A percentile compares a stretch with the other conserved stretches of the same genome.
phyloP scores from a whole-genome alignment of 2,329 filamentous ascomycete species.

The Aspergillus felis region DNA sequence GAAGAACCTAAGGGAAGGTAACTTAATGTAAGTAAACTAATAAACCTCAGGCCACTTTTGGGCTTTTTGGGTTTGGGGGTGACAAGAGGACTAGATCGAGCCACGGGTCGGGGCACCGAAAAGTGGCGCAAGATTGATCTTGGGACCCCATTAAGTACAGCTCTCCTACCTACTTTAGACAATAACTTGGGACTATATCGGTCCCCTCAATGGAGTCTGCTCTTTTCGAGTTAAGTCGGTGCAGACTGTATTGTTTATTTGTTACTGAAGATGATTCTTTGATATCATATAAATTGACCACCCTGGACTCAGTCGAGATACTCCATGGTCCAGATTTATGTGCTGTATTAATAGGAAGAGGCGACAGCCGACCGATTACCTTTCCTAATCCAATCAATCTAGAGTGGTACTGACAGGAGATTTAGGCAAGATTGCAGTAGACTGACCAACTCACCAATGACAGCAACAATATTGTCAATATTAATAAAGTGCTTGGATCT shows the following conservation, averaged over 20 bases:
- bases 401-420: neutral
- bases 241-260: neutral
- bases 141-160: neutral
- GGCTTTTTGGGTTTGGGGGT: slow-evolving; percentile 6
- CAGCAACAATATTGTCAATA: neutral
- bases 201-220: neutral
- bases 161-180: neutral
- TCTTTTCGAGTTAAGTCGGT: neutral
- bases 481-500: neutral
- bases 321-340: no score
- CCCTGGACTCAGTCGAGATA: neutral
- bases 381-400: neutral
- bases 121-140: slow-evolving; percentile 20
- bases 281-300: neutral
- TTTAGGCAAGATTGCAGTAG: neutral
- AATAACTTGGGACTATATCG: neutral
- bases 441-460: neutral
- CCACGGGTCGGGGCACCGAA: slow-evolving; percentile 23
- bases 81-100: slow-evolving; percentile 15
- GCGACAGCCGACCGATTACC: neutral
- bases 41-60: slow-evolving; percentile 18
- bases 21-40: slow-evolving; percentile 4
- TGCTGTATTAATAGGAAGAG: no score
- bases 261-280: neutral
- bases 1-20: slow-evolving; percentile 11